phyloP scores from a whole-genome alignment of 2,329 filamentous ascomycete species.

The Rhytidhysteron rufulum region DNA sequence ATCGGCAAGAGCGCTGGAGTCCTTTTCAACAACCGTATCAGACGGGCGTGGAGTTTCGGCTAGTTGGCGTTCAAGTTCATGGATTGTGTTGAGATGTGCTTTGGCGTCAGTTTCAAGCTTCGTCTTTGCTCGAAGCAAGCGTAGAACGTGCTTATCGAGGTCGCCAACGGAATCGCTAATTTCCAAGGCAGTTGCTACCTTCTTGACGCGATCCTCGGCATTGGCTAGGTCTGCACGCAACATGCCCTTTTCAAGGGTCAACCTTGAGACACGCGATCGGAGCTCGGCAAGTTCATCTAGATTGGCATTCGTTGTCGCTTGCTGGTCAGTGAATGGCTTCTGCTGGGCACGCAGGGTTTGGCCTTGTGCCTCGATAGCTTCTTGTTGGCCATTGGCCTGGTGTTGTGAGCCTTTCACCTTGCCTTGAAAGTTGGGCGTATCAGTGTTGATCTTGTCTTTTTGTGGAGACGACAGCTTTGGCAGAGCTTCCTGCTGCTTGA shows the following conservation, averaged over 20 bases:
- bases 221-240: conserved; percentile 22
- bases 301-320: conserved; percentile 13
- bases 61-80: conserved; percentile 14
- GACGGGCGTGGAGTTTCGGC: conserved; percentile 12
- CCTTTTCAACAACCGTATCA: conserved; percentile 11
- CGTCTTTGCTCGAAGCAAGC: not conserved
- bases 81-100: conserved; percentile 7
- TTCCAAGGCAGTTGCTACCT: conserved; percentile 3
- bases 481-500: conserved; percentile 15
- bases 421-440: conserved; percentile 20
- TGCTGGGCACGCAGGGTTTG: conserved; percentile 25
- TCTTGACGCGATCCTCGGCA: conserved; percentile 12
- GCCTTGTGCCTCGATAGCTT: conserved; percentile 24
- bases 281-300: conserved; percentile 18
- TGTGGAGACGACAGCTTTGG: conserved; percentile 25
- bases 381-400: conserved; percentile 22
- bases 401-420: conserved; percentile 18
- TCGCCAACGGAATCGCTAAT: too few species aligned
- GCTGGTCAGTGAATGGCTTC: conserved; percentile 22
- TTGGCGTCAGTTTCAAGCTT: too few species aligned
- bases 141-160: too few species aligned
- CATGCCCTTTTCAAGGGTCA: conserved; percentile 26
- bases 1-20: conserved; percentile 15
- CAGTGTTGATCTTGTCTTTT: conserved; percentile 22
- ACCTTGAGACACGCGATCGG: conserved; percentile 21